These are phyloP conservation scores for Morella rubra DNA, from an alignment of 306 rosid species.

Conservation along the genomic window DNA sequence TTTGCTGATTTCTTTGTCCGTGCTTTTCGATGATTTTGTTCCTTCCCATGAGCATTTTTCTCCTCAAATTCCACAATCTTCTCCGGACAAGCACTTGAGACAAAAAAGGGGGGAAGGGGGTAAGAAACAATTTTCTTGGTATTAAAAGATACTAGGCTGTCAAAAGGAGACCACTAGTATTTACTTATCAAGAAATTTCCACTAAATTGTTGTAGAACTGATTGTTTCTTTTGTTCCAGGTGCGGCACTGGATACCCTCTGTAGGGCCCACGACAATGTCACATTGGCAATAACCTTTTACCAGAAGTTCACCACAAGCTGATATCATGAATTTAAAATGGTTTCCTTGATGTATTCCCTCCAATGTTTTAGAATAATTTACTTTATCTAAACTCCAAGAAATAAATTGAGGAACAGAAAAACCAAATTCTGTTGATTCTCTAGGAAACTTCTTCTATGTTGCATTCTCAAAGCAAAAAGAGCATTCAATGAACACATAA, in stretches of 20 bases:
- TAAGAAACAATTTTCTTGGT: not conserved
- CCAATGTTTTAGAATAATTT: too few species aligned
- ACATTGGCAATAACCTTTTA: not conserved
- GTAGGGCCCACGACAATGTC: not conserved
- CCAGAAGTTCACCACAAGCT: not conserved
- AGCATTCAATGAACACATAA: slow-evolving; percentile 1
- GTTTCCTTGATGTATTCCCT: not conserved
- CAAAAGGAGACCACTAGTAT: not conserved
- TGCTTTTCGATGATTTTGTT: slow-evolving; percentile 47
- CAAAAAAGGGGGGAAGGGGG: slow-evolving; percentile 14
- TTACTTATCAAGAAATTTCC: not conserved
- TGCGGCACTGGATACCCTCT: not conserved
- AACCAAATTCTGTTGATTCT: not conserved
- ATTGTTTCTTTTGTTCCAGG: not conserved
- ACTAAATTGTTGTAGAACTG: not conserved
- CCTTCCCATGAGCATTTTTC: slow-evolving; percentile 46
- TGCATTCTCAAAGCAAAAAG: not conserved
- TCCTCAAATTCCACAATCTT: slow-evolving; percentile 63
- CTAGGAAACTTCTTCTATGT: not conserved
- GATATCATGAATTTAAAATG: not conserved
- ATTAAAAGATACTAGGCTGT: not conserved
- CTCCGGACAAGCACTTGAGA: slow-evolving; percentile 79
- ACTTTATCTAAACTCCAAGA: not conserved
- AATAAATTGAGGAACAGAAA: not conserved
- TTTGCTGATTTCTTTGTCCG: slow-evolving; percentile 53